Evolutionary conservation across 2,329 filamentous ascomycete species (phyloP).

Genomic region (Epichloe sibirici): DNA sequence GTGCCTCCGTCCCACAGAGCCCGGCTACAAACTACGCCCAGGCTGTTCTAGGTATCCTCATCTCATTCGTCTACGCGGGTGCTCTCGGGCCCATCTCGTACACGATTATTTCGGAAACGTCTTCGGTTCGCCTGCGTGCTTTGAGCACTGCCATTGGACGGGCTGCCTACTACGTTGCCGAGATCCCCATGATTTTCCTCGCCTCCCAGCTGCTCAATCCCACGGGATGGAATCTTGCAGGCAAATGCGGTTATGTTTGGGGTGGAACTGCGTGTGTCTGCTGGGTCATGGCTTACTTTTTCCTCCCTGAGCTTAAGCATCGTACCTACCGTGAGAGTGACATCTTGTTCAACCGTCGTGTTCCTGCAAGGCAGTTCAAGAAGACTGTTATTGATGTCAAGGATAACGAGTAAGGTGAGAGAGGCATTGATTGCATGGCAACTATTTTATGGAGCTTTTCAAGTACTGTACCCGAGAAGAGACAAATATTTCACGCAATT

Average conservation of each 20-base stretch:
- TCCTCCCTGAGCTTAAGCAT: conserved; percentile 42
- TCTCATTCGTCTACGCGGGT: conserved; percentile 26
- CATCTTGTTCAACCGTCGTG: conserved; percentile 19
- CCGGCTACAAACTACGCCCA: conserved; percentile 24
- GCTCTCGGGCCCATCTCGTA: conserved; percentile 27
- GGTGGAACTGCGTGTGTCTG: conserved; percentile 25
- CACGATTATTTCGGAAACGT: conserved; percentile 29
- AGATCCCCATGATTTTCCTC: conserved; percentile 29
- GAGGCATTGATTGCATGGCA: background rate
- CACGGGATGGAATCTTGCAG: conserved; percentile 25
- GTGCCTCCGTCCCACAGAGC: conserved; percentile 21
- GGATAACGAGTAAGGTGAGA: conserved; percentile 2
- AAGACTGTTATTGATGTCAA: conserved; percentile 2
- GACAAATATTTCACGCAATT: too few relatives aligned
- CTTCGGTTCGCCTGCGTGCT: conserved; percentile 29
- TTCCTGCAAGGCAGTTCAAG: conserved; percentile 17
- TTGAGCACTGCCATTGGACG: conserved; percentile 26
- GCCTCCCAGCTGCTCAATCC: conserved; percentile 26
- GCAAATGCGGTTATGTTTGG: conserved; percentile 37
- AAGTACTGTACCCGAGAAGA: too few relatives aligned
- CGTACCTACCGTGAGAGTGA: conserved; percentile 36
- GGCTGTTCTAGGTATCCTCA: conserved; percentile 24
- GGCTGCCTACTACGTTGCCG: conserved; percentile 28
- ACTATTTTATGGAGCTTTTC: too few relatives aligned
- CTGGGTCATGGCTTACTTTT: conserved; percentile 27